Percentiles rank a stretch among this genome's conserved stretches.
These are phyloP conservation scores for Populus simonii DNA, from an alignment of 345 rosid species.

Conservation along the genomic window DNA sequence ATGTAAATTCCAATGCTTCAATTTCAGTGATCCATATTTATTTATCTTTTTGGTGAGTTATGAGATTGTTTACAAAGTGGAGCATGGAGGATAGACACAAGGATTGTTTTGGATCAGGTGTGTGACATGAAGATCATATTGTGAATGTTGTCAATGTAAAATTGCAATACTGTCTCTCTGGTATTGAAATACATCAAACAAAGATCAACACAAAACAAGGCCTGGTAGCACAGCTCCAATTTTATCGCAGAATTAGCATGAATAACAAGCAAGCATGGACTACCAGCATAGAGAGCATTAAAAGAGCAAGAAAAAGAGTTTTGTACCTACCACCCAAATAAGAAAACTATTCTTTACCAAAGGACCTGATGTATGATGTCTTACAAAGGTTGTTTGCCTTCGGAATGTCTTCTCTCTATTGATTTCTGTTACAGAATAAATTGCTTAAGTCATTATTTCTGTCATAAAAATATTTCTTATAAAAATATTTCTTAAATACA, in stretches of 20 bases:
- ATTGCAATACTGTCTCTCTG: no score
- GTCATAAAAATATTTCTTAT: neutral
- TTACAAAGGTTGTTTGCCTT: slow-evolving; percentile 79
- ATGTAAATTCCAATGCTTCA: neutral
- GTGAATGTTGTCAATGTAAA: no score
- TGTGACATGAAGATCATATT: neutral
- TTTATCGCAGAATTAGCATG: neutral
- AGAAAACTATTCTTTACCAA: slow-evolving; percentile 51
- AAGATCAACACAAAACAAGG: neutral
- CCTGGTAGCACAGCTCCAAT: neutral
- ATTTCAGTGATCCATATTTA: neutral
- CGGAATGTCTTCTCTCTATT: slow-evolving; percentile 44
- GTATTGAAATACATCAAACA: neutral
- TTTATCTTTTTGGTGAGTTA: neutral
- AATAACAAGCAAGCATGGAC: neutral
- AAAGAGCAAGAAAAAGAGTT: slow-evolving; percentile 10
- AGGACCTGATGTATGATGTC: slow-evolving; percentile 60
- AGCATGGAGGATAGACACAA: neutral
- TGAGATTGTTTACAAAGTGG: neutral
- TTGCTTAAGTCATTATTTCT: neutral
- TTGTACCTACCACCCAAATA: slow-evolving; percentile 75
- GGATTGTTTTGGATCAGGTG: neutral
- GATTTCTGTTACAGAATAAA: slow-evolving; percentile 44
- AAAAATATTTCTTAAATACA: neutral
- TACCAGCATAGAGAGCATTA: neutral